phyloP scores from a whole-genome alignment of 306 rosid species.

The Spatholobus suberectus region DNA sequence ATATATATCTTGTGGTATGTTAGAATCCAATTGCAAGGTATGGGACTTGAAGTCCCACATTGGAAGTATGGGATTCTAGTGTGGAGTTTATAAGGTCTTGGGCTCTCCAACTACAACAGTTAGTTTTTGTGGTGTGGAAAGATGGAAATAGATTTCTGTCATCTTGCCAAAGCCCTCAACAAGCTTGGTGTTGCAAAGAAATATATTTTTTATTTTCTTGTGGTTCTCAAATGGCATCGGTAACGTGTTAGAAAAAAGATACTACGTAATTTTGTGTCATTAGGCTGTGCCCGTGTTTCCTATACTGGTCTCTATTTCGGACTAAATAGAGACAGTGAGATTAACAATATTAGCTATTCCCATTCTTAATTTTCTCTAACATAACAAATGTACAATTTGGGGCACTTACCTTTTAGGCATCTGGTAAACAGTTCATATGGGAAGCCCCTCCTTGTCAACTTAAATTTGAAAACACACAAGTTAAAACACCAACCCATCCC shows the following conservation, averaged over 20 bases:
- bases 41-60: too few relatives aligned
- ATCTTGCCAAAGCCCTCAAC: conserved; percentile 19
- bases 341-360: background rate
- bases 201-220: background rate
- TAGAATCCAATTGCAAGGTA: too few relatives aligned
- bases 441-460: background rate
- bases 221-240: conserved; percentile 9
- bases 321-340: background rate
- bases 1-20: too few relatives aligned
- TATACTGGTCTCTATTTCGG: background rate
- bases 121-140: too few relatives aligned
- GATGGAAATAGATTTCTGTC: background rate
- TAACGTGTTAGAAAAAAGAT: background rate
- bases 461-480: too few relatives aligned
- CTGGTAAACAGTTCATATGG: background rate
- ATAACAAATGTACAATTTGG: background rate
- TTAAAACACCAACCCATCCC: background rate
- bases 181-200: background rate
- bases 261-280: background rate
- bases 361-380: background rate
- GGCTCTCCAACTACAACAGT: too few relatives aligned
- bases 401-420: background rate
- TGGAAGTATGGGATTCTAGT: too few relatives aligned
- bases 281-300: background rate
- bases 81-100: too few relatives aligned